Base-by-base conservation (phyloP, 495 filamentous ascomycete species). In the Neurospora pannonica region DNA sequence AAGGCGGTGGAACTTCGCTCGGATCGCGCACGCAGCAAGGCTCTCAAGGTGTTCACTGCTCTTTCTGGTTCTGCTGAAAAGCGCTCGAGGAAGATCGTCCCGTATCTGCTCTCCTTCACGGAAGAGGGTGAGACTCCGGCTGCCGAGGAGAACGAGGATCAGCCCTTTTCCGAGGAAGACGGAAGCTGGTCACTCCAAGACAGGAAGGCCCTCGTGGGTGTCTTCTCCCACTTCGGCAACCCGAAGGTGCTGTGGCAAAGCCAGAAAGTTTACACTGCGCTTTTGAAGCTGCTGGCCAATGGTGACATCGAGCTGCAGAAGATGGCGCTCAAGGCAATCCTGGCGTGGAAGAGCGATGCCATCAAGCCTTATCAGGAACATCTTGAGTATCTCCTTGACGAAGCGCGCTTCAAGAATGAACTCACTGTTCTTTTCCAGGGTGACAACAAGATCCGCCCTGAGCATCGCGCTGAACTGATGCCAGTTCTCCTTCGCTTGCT, bases 271-370 rank as follows among this genome's bases (percentile, higher is more conserved):
- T 93, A 94, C 77, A 83, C 87, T 4, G 89, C 90, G 28, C 83
- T 98, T 10, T 83, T 96, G 11, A 85, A 87, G 46, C 87, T 97
- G 40, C 84, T 98, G 38, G 88, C 89, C 24, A 95, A 97, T 77
- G 97, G 95, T 72, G 95, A 98, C 79, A 87, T 91, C 36, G 94
- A 97, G 74, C 87, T 97, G 19, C 96, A 99, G 77, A 94, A 92
- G 73, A 86, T 88, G 75, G 89, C 93, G 5, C 87, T 99, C 40
- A 95, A 93, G 78, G 93, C 92, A 38, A 88, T 99, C 28, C 87
- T 96, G 62, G 89, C 94, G 0, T 98, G 96, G 95, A 98, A 97
- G 80, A 86, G 88, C 42, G 84, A 91, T 3, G 89, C 86, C 21
- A 85, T 99, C 70, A 86, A 86, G 67, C 89, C 90, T 4, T 98